These are phyloP conservation scores for Dendrostoma leiphaemia DNA, from an alignment of 2,329 filamentous ascomycete species.

Conservation along the genomic window DNA sequence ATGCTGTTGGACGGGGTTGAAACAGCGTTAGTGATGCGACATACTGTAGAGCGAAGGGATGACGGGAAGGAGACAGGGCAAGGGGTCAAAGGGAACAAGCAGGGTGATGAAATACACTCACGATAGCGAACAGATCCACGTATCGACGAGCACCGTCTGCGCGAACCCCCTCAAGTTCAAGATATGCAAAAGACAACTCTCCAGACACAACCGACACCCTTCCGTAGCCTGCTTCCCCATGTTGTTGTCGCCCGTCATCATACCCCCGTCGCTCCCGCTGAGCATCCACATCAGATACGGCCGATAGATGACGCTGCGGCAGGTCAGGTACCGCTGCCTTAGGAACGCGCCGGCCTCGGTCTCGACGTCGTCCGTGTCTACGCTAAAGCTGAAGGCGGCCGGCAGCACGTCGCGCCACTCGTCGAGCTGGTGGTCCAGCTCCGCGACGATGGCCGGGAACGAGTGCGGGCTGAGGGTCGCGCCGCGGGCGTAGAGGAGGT, in stretches of 20 bases:
- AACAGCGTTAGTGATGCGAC: background rate
- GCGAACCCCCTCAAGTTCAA: slow-evolving; percentile 45
- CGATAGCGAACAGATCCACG: slow-evolving; percentile 55
- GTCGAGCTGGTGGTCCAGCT: slow-evolving; percentile 47
- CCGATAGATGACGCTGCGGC: slow-evolving; percentile 50
- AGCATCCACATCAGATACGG: slow-evolving; percentile 51
- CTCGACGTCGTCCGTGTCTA: slow-evolving; percentile 29
- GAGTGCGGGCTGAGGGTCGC: slow-evolving; percentile 41
- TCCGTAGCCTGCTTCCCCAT: slow-evolving; percentile 33
- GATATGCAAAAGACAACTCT: slow-evolving; percentile 48
- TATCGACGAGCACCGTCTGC: slow-evolving; percentile 51
- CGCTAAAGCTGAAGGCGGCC: slow-evolving; percentile 38
- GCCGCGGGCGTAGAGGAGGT: slow-evolving; percentile 47
- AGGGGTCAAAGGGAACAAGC: background rate
- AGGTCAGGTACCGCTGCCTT: slow-evolving; percentile 49
- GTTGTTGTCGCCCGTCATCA: no score
- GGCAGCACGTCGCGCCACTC: slow-evolving; percentile 48
- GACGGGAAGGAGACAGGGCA: background rate
- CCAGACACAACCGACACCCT: slow-evolving; percentile 43
- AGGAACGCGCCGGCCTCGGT: slow-evolving; percentile 47
- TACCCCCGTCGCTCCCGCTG: slow-evolving; percentile 33
- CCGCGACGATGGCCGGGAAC: slow-evolving; percentile 46
- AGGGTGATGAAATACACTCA: slow-evolving; percentile 28
- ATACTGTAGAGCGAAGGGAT: no score
- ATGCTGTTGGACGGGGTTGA: slow-evolving; percentile 31